Conservation (phyloP, 495 filamentous ascomycete genomes). For the Aspergillus incahuasiensis region DNA sequence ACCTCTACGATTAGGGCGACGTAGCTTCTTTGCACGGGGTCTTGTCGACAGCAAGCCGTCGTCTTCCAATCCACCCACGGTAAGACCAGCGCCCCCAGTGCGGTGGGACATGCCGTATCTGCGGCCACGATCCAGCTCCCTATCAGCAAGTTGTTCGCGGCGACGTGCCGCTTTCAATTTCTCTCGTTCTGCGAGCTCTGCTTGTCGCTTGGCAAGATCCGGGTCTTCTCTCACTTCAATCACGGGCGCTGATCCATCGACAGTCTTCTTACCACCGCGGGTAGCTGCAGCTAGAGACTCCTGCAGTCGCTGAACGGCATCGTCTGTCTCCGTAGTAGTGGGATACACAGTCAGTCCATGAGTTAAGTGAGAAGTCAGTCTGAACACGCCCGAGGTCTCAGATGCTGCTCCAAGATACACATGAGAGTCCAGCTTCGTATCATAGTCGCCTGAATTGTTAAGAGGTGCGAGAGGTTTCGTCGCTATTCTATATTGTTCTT, state of each 20-base stretch:
- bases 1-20: slow-evolving; percentile 43
- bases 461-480: slow-evolving; percentile 72
- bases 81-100: slow-evolving; percentile 55
- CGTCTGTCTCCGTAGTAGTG: slow-evolving; percentile 65
- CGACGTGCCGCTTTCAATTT: slow-evolving; percentile 61
- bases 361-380: slow-evolving; percentile 75
- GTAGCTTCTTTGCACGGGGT: slow-evolving; percentile 39
- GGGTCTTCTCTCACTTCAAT: slow-evolving; percentile 69
- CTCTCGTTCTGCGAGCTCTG: slow-evolving; percentile 70
- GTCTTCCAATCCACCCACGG: slow-evolving; percentile 70
- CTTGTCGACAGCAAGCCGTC: slow-evolving; percentile 44
- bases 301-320: slow-evolving; percentile 71
- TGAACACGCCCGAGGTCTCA: slow-evolving; percentile 61
- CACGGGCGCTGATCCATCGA: slow-evolving; percentile 51
- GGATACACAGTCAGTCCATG: slow-evolving; percentile 69
- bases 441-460: slow-evolving; percentile 55
- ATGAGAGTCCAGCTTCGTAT: slow-evolving; percentile 68
- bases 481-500: slow-evolving; percentile 73
- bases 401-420: slow-evolving; percentile 77
- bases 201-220: slow-evolving; percentile 69
- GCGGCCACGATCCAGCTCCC: slow-evolving; percentile 56
- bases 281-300: slow-evolving; percentile 60
- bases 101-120: slow-evolving; percentile 43
- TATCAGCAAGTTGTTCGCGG: slow-evolving; percentile 62
- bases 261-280: slow-evolving; percentile 53